Percentiles rank a stretch among this genome's conserved stretches.
These are phyloP conservation scores for Brettanomyces sp. DNA, from an alignment of 805 yeast genomes.

Conservation along the genomic window DNA sequence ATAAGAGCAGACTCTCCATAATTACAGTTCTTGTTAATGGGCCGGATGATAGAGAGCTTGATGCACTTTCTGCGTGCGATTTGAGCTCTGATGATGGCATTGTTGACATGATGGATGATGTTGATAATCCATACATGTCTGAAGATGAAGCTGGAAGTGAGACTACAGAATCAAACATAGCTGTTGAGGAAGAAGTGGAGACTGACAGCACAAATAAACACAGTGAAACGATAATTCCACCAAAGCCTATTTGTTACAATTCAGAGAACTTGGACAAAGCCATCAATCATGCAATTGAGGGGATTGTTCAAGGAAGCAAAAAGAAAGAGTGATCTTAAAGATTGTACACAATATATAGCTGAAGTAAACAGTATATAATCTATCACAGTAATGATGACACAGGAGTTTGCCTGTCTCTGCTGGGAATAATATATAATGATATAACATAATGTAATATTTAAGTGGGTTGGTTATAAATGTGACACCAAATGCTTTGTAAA, in stretches of 20 bases:
- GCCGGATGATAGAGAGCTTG: conserved; percentile 4
- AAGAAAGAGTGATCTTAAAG: too few relatives aligned
- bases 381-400: too few relatives aligned
- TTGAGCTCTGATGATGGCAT: conserved; percentile 2
- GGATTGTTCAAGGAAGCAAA: too few relatives aligned
- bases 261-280: background rate
- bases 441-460: too few relatives aligned
- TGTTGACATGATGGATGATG: conserved; percentile 6
- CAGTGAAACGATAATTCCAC: too few relatives aligned
- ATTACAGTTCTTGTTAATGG: conserved; percentile 17
- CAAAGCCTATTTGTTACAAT: too few relatives aligned
- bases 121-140: background rate
- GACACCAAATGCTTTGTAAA: too few relatives aligned
- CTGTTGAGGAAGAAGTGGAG: too few relatives aligned
- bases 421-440: too few relatives aligned
- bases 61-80: conserved; percentile 1
- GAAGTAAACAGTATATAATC: background rate
- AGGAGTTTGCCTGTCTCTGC: too few relatives aligned
- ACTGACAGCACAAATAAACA: too few relatives aligned
- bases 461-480: too few relatives aligned
- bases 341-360: background rate
- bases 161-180: background rate
- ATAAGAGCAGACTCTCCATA: conserved; percentile 2
- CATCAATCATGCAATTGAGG: background rate
- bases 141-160: background rate